Conservation (phyloP, 2,329 filamentous ascomycete genomes). For the Aspergillus japonicus region DNA sequence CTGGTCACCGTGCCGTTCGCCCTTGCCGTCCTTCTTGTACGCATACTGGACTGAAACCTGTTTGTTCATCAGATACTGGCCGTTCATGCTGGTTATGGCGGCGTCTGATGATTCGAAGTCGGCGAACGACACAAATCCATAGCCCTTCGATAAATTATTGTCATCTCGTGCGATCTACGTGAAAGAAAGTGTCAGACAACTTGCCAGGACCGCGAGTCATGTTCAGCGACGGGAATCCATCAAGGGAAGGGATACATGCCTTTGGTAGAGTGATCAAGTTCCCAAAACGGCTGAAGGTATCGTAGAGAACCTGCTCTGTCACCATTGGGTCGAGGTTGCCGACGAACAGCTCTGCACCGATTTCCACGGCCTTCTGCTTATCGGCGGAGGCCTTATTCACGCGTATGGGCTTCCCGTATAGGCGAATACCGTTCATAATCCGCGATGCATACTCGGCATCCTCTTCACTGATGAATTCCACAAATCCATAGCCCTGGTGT, state of each 20-base stretch:
- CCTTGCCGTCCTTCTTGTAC: slow-evolving; percentile 98
- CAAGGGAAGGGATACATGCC: slow-evolving; percentile 47
- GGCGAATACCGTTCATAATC: slow-evolving; percentile 91
- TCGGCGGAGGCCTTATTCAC: slow-evolving; percentile 94
- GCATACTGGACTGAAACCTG: slow-evolving; percentile 96
- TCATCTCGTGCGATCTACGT: slow-evolving; percentile 74
- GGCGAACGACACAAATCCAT: slow-evolving; percentile 90
- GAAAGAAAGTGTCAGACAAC: slow-evolving; percentile 23
- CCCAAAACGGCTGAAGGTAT: slow-evolving; percentile 91
- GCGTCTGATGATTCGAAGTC: slow-evolving; percentile 93
- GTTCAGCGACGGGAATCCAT: too few species aligned
- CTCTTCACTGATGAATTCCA: slow-evolving; percentile 93
- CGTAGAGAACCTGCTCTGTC: slow-evolving; percentile 92
- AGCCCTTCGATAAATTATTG: slow-evolving; percentile 84
- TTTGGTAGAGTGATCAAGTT: slow-evolving; percentile 81
- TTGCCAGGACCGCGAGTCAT: slow-evolving; percentile 4
- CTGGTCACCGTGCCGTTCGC: slow-evolving; percentile 90
- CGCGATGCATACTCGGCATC: slow-evolving; percentile 96
- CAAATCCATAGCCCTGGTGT: slow-evolving; percentile 97
- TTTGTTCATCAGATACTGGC: slow-evolving; percentile 95
- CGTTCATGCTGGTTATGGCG: slow-evolving; percentile 88
- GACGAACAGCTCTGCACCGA: slow-evolving; percentile 94
- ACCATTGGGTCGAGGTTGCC: slow-evolving; percentile 94
- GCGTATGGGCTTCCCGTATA: slow-evolving; percentile 91
- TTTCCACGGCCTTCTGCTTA: slow-evolving; percentile 89